A percentile compares a stretch with the other conserved stretches of the same genome.
phyloP scores from a whole-genome alignment of 352 stramenopile species.

The Globisporangium barbulae region DNA sequence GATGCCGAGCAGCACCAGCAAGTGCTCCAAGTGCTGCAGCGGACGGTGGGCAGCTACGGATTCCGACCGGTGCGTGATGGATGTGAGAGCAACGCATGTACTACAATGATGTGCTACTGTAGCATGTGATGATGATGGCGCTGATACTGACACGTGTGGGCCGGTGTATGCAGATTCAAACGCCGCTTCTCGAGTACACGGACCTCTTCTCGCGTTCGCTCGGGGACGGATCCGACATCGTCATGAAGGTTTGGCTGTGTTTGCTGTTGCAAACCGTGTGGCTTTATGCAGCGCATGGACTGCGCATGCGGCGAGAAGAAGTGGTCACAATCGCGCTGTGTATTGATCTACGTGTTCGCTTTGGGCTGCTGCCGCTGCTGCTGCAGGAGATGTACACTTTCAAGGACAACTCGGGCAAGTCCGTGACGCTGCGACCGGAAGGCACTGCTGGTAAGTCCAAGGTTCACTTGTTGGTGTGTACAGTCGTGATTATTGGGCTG shows the following conservation, averaged over 20 bases:
- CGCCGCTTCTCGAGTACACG: slow-evolving; percentile 84
- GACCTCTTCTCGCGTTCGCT: slow-evolving; percentile 80
- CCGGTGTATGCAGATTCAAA: slow-evolving; percentile 60
- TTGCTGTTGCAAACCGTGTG: background rate
- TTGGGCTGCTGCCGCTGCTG: too few species aligned
- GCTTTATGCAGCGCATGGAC: background rate
- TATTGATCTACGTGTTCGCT: background rate
- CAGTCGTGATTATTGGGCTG: background rate
- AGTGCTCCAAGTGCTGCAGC: slow-evolving; percentile 56
- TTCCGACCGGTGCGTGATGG: slow-evolving; percentile 54
- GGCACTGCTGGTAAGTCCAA: slow-evolving; percentile 54
- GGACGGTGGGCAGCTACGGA: slow-evolving; percentile 62
- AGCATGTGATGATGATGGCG: background rate
- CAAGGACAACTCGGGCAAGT: slow-evolving; percentile 83
- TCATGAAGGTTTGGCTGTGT: slow-evolving; percentile 71
- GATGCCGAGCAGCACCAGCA: slow-evolving; percentile 60
- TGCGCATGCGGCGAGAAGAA: background rate
- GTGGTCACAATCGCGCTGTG: background rate
- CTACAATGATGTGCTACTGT: too few species aligned
- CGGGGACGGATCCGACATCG: slow-evolving; percentile 82
- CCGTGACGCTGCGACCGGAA: slow-evolving; percentile 81
- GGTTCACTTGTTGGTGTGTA: too few species aligned
- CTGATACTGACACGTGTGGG: background rate
- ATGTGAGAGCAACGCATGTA: background rate
- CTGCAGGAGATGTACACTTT: slow-evolving; percentile 90